A percentile compares a stretch with the other conserved stretches of the same genome.
These are phyloP conservation scores for Penicillium nucicola DNA, from an alignment of 495 filamentous ascomycete species.

Conservation along the genomic window DNA sequence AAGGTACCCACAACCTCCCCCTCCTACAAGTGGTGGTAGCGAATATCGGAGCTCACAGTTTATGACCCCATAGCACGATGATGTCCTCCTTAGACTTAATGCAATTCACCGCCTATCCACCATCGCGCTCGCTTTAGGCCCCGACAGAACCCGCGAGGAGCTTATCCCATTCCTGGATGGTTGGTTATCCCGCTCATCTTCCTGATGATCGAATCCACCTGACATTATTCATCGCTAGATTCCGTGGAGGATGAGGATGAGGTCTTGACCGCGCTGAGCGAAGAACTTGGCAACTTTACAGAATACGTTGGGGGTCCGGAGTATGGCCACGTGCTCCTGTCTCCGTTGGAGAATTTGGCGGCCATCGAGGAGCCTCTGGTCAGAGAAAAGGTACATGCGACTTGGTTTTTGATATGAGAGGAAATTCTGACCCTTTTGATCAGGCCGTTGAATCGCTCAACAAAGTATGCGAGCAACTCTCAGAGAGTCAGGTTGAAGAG, in stretches of 20 bases:
- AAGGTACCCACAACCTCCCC: slow-evolving; percentile 61
- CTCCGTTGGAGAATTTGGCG: slow-evolving; percentile 94
- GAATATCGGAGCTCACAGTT: slow-evolving; percentile 21
- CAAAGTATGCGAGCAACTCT: slow-evolving; percentile 94
- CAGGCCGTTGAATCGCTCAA: slow-evolving; percentile 98
- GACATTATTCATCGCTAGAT: slow-evolving; percentile 55
- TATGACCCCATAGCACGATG: slow-evolving; percentile 70
- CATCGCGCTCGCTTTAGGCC: slow-evolving; percentile 91
- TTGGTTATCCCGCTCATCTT: slow-evolving; percentile 41
- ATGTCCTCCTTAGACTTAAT: slow-evolving; percentile 95
- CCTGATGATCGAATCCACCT: slow-evolving; percentile 12
- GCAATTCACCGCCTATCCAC: slow-evolving; percentile 97
- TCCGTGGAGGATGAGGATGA: slow-evolving; percentile 99
- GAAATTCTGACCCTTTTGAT: slow-evolving; percentile 13
- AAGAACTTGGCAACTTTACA: slow-evolving; percentile 92
- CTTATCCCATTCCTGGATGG: slow-evolving; percentile 98
- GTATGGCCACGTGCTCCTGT: slow-evolving; percentile 92
- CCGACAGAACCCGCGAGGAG: slow-evolving; percentile 94
- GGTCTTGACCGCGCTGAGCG: slow-evolving; percentile 92
- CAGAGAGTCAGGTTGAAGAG: slow-evolving; percentile 88
- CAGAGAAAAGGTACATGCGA: slow-evolving; percentile 75
- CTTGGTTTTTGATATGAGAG: slow-evolving; percentile 14
- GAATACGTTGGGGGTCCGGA: slow-evolving; percentile 96
- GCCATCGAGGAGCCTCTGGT: slow-evolving; percentile 98
- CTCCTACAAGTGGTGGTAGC: slow-evolving; percentile 6